Base-by-base conservation (phyloP, 139 green algal species). In the Coelastrella sp. region DNA sequence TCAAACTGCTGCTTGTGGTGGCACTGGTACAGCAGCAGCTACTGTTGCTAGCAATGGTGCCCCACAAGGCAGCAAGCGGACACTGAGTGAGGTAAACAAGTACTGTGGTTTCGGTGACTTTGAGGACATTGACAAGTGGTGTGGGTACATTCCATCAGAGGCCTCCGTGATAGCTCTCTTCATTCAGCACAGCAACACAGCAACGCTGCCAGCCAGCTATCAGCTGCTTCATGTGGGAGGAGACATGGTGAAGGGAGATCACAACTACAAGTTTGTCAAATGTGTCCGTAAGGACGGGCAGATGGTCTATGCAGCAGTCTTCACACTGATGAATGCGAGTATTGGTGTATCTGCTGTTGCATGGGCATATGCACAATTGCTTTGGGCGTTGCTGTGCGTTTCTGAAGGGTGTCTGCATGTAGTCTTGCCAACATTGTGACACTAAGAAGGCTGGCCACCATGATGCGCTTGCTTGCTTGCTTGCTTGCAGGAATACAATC, bases 191-290 rank as follows among this genome's bases (percentile, higher is more conserved):
- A 76, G 67, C 67, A 53, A 50, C 19, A 8, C 9, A 35, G 67
- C 37, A 34, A 38, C 57, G 15, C 25, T 43, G 13, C 19, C 23
- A 27, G 67, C 67, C 13, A 34, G 7, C 37, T 76, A 25, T 2
- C 32, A 76, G 38, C 67, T 57, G 67, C 67, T 76, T 9, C 15
- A 50, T 37, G 37, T 76, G 1, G 67, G 67, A n/a, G 67, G 67
- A 30, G 19, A n/a, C 17, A 53, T 76, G 4, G 53, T 43, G 19
- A 76, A 32, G 37, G 67, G 37, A 17, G 67, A 76, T 34, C 67
- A 57, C 13, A 76, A 53, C 37, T 76, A 76, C 67, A 76, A 76
- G 67, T 57, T 76, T 50, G 38, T 37, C 35, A 76, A 76, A 32
- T 76, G 67, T 35, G 67, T 76, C 37, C 67, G 67, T 8, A 76